A percentile compares a stretch with the other conserved stretches of the same genome.
Conservation (phyloP, 2,329 filamentous ascomycete species). For the Stenocarpella maydis region DNA sequence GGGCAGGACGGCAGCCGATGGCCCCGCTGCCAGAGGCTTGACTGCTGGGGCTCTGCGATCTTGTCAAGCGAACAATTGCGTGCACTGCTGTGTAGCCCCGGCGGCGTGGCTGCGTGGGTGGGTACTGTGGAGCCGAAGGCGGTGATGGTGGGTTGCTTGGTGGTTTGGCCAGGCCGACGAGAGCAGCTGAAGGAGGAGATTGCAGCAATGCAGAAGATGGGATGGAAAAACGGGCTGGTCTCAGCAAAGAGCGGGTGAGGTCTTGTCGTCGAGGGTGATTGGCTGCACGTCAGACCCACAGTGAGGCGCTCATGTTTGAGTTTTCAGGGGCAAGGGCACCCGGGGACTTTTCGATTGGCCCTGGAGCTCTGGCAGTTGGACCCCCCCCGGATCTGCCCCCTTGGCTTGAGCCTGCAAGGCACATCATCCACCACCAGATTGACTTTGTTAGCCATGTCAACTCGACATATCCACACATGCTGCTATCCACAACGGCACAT, state of each 20-base stretch:
- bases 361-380: background rate
- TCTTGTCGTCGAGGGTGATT: background rate
- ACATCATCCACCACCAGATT: no score
- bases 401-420: constrained; percentile 11
- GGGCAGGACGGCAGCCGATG: background rate
- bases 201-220: background rate
- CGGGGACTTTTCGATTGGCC: constrained; percentile 26
- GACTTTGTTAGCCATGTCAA: no score
- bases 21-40: background rate
- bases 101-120: no score
- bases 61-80: no score
- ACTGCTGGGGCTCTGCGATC: background rate
- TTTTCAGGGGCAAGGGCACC: constrained; percentile 17
- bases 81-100: no score
- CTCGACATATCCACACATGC: background rate
- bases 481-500: no score
- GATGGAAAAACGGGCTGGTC: constrained; percentile 1
- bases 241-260: constrained; percentile 17
- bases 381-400: constrained; percentile 1
- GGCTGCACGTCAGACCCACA: constrained; percentile 19
- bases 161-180: background rate
- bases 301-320: constrained; percentile 24
- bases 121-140: background rate
- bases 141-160: background rate
- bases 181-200: no score